phyloP scores from a whole-genome alignment of 2,329 filamentous ascomycete species.

The Claviceps lovelessii region DNA sequence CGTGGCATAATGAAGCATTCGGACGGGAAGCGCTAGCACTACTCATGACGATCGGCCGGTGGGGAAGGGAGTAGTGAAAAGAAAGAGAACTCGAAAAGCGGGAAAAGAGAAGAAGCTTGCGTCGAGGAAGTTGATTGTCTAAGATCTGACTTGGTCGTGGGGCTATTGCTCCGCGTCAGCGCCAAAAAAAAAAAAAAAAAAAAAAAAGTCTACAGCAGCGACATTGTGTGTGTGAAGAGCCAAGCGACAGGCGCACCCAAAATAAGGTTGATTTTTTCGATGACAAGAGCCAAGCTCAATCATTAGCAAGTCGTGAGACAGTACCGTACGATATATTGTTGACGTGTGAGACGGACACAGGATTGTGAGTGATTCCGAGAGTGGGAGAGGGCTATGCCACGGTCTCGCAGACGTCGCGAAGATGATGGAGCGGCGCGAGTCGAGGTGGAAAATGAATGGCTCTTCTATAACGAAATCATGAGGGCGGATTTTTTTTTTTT shows the following conservation, averaged over 20 bases:
- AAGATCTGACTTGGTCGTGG: neutral
- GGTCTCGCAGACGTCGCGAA: slow-evolving; percentile 1
- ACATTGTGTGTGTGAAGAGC: neutral
- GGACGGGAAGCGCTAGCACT: slow-evolving; percentile 14
- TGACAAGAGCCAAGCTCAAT: neutral
- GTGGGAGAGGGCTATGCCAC: neutral
- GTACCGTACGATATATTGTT: neutral
- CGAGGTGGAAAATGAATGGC: slow-evolving; percentile 3
- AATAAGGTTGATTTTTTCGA: neutral
- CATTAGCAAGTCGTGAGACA: neutral
- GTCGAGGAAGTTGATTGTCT: neutral
- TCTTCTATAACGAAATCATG: slow-evolving; percentile 25
- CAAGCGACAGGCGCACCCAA: neutral
- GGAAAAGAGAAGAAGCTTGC: neutral
- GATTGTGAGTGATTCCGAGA: neutral
- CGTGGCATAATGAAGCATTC: slow-evolving; percentile 15
- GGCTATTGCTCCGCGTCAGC: neutral
- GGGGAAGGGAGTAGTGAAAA: neutral
- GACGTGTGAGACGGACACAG: neutral
- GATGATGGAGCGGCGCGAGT: slow-evolving; percentile 6
- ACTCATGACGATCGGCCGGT: slow-evolving; percentile 16
- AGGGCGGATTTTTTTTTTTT: slow-evolving; percentile 6
- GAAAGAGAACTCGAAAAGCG: neutral
- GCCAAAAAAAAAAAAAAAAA: neutral
- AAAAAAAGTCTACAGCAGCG: neutral